phyloP scores from a whole-genome alignment of 2,329 filamentous ascomycete genomes.

The Aspergillus ochraceoroseus region DNA sequence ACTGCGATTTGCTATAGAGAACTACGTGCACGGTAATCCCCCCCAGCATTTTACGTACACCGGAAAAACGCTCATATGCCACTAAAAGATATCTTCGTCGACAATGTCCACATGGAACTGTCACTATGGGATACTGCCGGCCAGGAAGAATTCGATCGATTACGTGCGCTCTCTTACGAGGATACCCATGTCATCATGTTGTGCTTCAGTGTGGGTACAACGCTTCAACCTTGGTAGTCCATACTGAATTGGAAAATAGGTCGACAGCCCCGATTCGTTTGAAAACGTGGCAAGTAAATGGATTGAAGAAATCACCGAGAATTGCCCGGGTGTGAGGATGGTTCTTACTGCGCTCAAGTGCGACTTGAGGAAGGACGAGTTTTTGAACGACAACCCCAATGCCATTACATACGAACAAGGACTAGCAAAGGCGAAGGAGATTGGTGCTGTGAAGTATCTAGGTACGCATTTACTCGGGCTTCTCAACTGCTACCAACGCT shows the following conservation, averaged over 20 bases:
- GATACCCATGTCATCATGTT: slow-evolving; percentile 99
- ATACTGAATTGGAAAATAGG: slow-evolving; percentile 38
- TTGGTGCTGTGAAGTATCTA: slow-evolving; percentile 88
- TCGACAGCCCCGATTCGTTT: slow-evolving; percentile 91
- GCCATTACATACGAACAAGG: slow-evolving; percentile 84
- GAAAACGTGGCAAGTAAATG: slow-evolving; percentile 99
- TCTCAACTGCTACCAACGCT: too few relatives aligned
- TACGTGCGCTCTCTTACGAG: slow-evolving; percentile 93
- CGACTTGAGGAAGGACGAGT: slow-evolving; percentile 79
- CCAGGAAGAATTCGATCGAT: slow-evolving; percentile 96
- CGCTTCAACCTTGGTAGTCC: too few relatives aligned
- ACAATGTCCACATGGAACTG: slow-evolving; percentile 92
- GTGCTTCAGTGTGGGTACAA: slow-evolving; percentile 70
- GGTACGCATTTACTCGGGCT: too few relatives aligned
- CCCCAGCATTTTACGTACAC: neutral
- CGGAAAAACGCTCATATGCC: slow-evolving; percentile 21
- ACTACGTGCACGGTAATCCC: slow-evolving; percentile 86
- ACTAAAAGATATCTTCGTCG: slow-evolving; percentile 87
- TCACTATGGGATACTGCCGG: slow-evolving; percentile 98
- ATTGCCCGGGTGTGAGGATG: slow-evolving; percentile 90
- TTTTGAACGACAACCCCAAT: slow-evolving; percentile 60
- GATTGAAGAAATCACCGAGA: slow-evolving; percentile 96
- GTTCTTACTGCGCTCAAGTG: slow-evolving; percentile 96
- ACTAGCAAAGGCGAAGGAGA: slow-evolving; percentile 81
- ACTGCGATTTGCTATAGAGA: slow-evolving; percentile 56